Evolutionary conservation across 331 rosid genomes (phyloP).

Genomic region (Acacia concinna): DNA sequence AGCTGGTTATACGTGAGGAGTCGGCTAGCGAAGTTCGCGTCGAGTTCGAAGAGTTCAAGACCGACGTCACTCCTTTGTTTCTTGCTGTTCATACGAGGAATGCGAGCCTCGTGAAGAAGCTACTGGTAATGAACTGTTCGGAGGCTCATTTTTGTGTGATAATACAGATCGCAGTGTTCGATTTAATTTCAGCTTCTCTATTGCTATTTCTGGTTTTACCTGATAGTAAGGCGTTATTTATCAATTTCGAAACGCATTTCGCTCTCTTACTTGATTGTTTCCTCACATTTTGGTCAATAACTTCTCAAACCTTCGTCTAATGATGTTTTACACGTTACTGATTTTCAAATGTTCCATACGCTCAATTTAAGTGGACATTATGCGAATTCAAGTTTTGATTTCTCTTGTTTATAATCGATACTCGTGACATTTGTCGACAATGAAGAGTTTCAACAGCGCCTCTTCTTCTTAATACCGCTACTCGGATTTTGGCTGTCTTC

Average conservation of each 20-base stretch:
- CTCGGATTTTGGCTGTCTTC: not conserved
- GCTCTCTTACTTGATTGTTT: not conserved
- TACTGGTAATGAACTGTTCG: slow-evolving; percentile 54
- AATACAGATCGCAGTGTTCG: slow-evolving; percentile 27
- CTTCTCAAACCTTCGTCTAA: not conserved
- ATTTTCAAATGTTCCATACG: slow-evolving; percentile 11
- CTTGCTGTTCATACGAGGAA: slow-evolving; percentile 85
- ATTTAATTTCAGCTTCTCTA: slow-evolving; percentile 40
- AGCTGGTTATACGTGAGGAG: slow-evolving; percentile 53
- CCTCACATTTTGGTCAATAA: not conserved
- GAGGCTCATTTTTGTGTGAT: not conserved
- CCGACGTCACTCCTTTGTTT: slow-evolving; percentile 85
- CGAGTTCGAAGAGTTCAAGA: slow-evolving; percentile 63
- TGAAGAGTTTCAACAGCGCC: not conserved
- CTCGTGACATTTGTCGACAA: not conserved
- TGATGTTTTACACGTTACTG: not conserved
- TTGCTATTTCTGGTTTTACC: slow-evolving; percentile 26
- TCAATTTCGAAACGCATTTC: not conserved
- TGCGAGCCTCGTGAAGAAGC: slow-evolving; percentile 54
- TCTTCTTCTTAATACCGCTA: not conserved
- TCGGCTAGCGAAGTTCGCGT: slow-evolving; percentile 62
- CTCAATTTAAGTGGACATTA: not conserved
- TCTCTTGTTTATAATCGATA: not conserved
- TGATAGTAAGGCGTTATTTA: not conserved
- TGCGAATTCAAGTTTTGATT: not conserved